These are phyloP conservation scores for Rhytidhysteron rufulum DNA, from an alignment of 2,329 filamentous ascomycete species.

Conservation along the genomic window DNA sequence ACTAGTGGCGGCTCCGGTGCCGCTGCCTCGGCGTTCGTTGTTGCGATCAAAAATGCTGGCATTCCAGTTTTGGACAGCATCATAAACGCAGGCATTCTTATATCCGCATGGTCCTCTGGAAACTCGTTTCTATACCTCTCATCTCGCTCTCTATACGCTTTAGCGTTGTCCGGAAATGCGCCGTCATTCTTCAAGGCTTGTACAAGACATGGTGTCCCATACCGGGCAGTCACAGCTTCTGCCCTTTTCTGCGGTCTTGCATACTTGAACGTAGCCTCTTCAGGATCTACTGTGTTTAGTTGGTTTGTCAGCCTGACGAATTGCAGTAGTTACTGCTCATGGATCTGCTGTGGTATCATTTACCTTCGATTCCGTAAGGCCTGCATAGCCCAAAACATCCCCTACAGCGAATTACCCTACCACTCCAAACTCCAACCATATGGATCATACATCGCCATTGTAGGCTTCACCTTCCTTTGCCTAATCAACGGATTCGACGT, in stretches of 20 bases:
- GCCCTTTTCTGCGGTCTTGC: slow-evolving; percentile 45
- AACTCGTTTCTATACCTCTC: slow-evolving; percentile 54
- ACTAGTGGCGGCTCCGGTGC: slow-evolving; percentile 52
- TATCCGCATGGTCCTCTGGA: slow-evolving; percentile 58
- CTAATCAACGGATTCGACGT: slow-evolving; percentile 73
- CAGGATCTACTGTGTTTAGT: slow-evolving; percentile 51
- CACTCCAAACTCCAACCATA: slow-evolving; percentile 58
- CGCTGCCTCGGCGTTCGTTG: slow-evolving; percentile 49
- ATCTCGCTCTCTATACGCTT: slow-evolving; percentile 50
- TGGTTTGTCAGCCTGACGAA: slow-evolving; percentile 71
- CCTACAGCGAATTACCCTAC: slow-evolving; percentile 48
- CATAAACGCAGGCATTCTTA: slow-evolving; percentile 66
- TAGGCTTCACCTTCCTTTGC: slow-evolving; percentile 58
- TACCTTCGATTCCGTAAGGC: slow-evolving; percentile 60
- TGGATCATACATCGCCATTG: slow-evolving; percentile 58
- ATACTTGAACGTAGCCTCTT: slow-evolving; percentile 47
- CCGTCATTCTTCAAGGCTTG: slow-evolving; percentile 59
- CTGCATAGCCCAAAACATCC: slow-evolving; percentile 50
- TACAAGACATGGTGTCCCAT: slow-evolving; percentile 56
- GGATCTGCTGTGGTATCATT: slow-evolving; percentile 54
- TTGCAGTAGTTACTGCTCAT: slow-evolving; percentile 51
- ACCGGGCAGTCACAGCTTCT: slow-evolving; percentile 43
- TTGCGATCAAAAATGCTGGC: slow-evolving; percentile 48
- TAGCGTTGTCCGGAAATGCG: slow-evolving; percentile 62
- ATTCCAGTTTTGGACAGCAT: slow-evolving; percentile 59